phyloP scores from a whole-genome alignment of 2,329 filamentous ascomycete species.

The Lachnum nothofagi region DNA sequence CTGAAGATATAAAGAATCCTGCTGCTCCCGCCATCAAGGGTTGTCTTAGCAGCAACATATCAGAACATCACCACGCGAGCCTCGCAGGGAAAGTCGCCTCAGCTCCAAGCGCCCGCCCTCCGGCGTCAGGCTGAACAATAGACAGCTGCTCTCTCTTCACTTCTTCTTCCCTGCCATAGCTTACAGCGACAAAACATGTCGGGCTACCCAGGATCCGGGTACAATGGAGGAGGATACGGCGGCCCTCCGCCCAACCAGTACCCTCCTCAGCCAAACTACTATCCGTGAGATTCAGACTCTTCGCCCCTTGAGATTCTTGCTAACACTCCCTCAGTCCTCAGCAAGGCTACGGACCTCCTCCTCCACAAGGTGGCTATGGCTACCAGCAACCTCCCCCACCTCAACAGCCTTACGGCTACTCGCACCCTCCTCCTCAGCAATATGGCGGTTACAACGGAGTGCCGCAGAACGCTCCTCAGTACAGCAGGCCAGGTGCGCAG shows the following conservation, averaged over 20 bases:
- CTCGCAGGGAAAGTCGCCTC: slow-evolving; percentile 2
- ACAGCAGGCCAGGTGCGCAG: slow-evolving; percentile 46
- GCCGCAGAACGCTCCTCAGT: slow-evolving; percentile 38
- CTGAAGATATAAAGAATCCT: slow-evolving; percentile 22
- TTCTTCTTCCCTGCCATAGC: slow-evolving; percentile 1
- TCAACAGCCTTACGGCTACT: slow-evolving; percentile 35
- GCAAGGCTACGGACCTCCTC: slow-evolving; percentile 29
- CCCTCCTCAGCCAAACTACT: slow-evolving; percentile 40
- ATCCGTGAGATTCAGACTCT: slow-evolving; percentile 41
- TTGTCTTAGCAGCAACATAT: slow-evolving; percentile 13
- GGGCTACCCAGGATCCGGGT: slow-evolving; percentile 54
- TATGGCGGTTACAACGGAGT: slow-evolving; percentile 39
- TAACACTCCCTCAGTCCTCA: slow-evolving; percentile 25
- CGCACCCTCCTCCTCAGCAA: slow-evolving; percentile 43
- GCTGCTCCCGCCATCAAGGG: slow-evolving; percentile 11
- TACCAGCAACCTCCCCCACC: slow-evolving; percentile 46
- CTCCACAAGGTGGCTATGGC: slow-evolving; percentile 38
- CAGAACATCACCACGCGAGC: slow-evolving; percentile 2
- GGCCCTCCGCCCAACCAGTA: slow-evolving; percentile 41
- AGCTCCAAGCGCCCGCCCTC: slow-evolving; percentile 11
- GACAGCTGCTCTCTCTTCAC: slow-evolving; percentile 6
- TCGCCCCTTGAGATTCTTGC: slow-evolving; percentile 28
- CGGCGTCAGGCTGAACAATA: slow-evolving; percentile 17
- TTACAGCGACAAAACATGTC: slow-evolving; percentile 46
- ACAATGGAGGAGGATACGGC: slow-evolving; percentile 45